phyloP scores from a whole-genome alignment of 1,139 yeast genomes.

The Diutina sp. region DNA sequence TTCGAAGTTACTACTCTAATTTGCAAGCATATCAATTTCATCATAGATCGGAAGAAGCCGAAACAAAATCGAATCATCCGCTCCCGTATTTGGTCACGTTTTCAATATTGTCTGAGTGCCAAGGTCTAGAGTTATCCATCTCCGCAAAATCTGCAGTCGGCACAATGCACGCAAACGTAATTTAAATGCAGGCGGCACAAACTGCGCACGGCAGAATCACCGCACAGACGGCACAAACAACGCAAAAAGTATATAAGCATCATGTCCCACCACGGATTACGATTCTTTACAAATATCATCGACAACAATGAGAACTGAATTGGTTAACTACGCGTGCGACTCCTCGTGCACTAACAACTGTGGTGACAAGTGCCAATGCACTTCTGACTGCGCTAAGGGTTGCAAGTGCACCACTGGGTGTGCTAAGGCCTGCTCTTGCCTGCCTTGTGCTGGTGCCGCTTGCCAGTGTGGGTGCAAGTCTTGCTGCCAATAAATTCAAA shows the following conservation, averaged over 20 bases:
- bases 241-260: neutral
- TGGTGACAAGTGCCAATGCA: neutral
- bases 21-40: too few relatives aligned
- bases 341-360: neutral
- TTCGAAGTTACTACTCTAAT: neutral
- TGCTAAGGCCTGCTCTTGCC: neutral
- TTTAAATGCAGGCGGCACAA: neutral
- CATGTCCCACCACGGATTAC: neutral
- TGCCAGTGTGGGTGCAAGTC: neutral
- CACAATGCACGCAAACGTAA: neutral
- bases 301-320: neutral
- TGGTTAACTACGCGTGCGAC: conserved; percentile 2
- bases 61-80: too few relatives aligned
- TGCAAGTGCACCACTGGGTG: neutral
- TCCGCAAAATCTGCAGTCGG: neutral
- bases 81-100: neutral
- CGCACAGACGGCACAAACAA: neutral
- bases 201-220: neutral
- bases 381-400: neutral
- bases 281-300: neutral
- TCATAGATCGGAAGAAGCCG: neutral
- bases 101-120: neutral
- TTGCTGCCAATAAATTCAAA: neutral
- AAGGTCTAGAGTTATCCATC: neutral
- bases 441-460: neutral